Base-by-base conservation (phyloP, 345 rosid species). In the Corchorus olitorius region DNA sequence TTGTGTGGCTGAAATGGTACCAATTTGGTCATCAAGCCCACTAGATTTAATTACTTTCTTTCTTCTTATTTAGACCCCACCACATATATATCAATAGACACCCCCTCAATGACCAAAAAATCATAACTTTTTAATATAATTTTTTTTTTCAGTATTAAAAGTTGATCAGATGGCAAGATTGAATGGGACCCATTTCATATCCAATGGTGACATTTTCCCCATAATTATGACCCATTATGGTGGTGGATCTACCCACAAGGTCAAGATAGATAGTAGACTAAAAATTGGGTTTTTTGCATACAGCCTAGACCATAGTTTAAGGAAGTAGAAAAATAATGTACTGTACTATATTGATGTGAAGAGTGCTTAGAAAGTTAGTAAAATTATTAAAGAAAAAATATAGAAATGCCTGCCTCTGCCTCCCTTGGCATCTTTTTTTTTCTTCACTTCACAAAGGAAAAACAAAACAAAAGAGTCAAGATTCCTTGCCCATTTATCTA, bases 401-500 rank as follows among this genome's bases (percentile, higher is more conserved):
- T 46, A 71, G 63, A 78, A 76, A 15, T 19, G 75, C 68, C 70
- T 70, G 71, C 78, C 61, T 76, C 79, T 45, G 73, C 78, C 61
- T 76, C 79, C 37, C 75, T 49, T 74, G 86, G 88, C 84, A 87
- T 84, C 89, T 79, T 84, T 85, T 78, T 60, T 74, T 49, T 37
- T 14, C 56, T 27, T 27, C 27, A 27, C 65, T 75, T 81, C 80
- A 65, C 75, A 6, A 10, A 15, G 20, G 67, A 75, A 66, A 79
- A 65, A 58, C 69, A 74, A 75, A 39, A 53, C 58, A 58, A 76
- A 72, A 67, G 68, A 75, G 82, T 81, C 86, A 81, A 90, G 88
- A 88, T 90, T 88, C 93, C 89, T 88, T 81, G 82, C 83, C 86
- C 84, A 80, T 50, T 78, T 81, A 73, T 83, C 79, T 56, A 77